Base-by-base conservation (phyloP, 495 filamentous ascomycete genomes). In the Talaromyces liani region DNA sequence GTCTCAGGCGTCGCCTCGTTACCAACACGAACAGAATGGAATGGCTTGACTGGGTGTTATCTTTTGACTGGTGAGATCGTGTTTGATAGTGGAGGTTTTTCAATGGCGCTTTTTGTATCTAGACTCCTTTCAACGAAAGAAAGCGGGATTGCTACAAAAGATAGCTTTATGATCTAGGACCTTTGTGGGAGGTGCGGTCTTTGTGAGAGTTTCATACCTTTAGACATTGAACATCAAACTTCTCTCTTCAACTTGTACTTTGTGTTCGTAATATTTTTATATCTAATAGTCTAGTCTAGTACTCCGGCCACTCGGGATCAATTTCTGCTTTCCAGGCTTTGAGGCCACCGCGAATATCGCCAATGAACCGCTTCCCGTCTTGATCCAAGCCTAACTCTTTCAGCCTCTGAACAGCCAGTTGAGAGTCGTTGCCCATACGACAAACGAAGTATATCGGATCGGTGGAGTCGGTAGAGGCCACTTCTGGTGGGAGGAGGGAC, bases 371-470 rank as follows among this genome's bases (percentile, higher is more conserved):
- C 62, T 76, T 73, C 1, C 87, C 87, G 12, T 73, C 72, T 24
- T 73, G 70, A 59, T 82, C 85, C n/a, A 89, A 62, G 3, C 86
- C 86, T 45, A 85, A 67, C 34, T 92, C 84, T 70, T 88, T 91
- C 65, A 96, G 65, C 70, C 79, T 87, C 68, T 81, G 82, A 0
- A 91, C 85, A 0, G 86, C 88, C 58, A 92, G 72, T 70, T 97
- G 94, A 0, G 91, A 96, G 70, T 98, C 94, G 66, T 97, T 91
- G 2, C 94, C 94, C 2, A 88, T 81, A 18, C 91, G 84, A 69
- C 94, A 98, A 0, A 98, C 80, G 2, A 96, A 85, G 69, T 91
- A 90, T 9, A 97, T 77, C 0, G 81, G 79, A 56, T 73, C 67
- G 5, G 57, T 69, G 6, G 70, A 69, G 3, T 75, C 67, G 0